Evolutionary conservation across 2,329 filamentous ascomycete genomes (phyloP).

Genomic region (Xylariaceae sp.): DNA sequence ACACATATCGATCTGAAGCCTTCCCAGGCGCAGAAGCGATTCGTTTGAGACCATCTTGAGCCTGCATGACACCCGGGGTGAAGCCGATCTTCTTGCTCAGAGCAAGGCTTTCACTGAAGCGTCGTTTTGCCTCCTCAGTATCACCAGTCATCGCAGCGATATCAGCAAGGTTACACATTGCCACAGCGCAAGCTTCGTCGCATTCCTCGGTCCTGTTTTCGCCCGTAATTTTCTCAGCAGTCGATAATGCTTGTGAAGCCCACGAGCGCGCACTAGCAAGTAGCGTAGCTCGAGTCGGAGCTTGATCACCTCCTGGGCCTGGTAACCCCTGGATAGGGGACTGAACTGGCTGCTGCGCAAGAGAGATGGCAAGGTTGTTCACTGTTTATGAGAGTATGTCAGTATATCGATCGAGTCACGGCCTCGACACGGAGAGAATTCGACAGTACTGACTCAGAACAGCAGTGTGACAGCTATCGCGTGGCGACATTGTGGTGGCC

Average conservation of each 20-base stretch:
- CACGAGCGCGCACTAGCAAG: constrained; percentile 71
- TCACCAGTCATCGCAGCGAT: constrained; percentile 75
- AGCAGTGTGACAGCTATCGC: constrained; percentile 69
- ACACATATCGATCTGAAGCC: no score
- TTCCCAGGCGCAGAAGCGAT: constrained; percentile 3
- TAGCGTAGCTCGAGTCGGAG: constrained; percentile 55
- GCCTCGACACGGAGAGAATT: constrained; percentile 10
- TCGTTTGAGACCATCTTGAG: constrained; percentile 48
- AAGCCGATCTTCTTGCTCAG: constrained; percentile 57
- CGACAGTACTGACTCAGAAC: constrained; percentile 61
- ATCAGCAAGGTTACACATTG: constrained; percentile 83
- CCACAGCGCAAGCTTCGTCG: constrained; percentile 76
- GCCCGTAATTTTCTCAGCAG: constrained; percentile 63
- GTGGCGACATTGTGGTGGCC: constrained; percentile 67
- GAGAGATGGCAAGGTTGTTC: constrained; percentile 76
- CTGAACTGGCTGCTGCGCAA: constrained; percentile 63
- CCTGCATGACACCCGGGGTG: constrained; percentile 49
- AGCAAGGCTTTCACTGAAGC: constrained; percentile 66
- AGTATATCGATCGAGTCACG: constrained; percentile 5
- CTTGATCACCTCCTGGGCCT: constrained; percentile 32
- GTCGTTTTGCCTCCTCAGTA: constrained; percentile 59
- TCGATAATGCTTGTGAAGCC: constrained; percentile 72
- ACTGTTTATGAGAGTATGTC: constrained; percentile 43
- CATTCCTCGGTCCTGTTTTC: constrained; percentile 73
- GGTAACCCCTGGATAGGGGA: constrained; percentile 30